These are phyloP conservation scores for Straminergon stramineum DNA, from an alignment of 225 moss, liverwort and hornwort genomes.

Conservation along the genomic window DNA sequence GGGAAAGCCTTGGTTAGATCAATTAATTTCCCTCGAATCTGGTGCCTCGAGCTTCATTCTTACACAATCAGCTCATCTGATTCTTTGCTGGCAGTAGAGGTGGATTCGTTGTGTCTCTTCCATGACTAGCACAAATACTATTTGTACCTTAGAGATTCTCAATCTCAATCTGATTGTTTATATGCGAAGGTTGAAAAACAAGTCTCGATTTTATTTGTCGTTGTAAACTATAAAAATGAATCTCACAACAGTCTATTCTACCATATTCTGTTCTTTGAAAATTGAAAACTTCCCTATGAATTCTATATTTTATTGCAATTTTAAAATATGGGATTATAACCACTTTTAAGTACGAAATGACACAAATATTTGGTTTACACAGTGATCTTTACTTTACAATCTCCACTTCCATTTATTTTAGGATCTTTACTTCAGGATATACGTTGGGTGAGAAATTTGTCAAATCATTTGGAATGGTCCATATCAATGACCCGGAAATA, in stretches of 20 bases:
- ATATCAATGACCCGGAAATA: neutral
- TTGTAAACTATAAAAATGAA: neutral
- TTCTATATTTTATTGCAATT: neutral
- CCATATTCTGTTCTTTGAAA: neutral
- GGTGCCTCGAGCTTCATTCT: neutral
- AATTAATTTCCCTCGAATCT: neutral
- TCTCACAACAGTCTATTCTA: neutral
- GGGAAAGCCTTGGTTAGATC: conserved; percentile 51
- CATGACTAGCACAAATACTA: neutral
- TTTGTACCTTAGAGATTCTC: neutral
- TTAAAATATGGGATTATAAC: neutral
- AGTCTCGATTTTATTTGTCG: too few relatives aligned
- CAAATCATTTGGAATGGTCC: neutral
- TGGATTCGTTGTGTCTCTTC: neutral
- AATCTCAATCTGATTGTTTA: neutral
- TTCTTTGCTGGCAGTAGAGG: neutral
- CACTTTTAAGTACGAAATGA: neutral
- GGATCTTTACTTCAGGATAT: neutral
- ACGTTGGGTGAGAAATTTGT: neutral
- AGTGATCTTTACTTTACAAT: neutral
- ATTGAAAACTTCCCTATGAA: neutral
- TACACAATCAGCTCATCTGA: neutral
- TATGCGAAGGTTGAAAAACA: neutral
- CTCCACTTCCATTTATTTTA: neutral
- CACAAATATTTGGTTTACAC: neutral